Percentiles rank a stretch among this genome's conserved stretches.
Evolutionary conservation across 768 basidiomycete species (phyloP).

Genomic region (Termitomyces sp.): DNA sequence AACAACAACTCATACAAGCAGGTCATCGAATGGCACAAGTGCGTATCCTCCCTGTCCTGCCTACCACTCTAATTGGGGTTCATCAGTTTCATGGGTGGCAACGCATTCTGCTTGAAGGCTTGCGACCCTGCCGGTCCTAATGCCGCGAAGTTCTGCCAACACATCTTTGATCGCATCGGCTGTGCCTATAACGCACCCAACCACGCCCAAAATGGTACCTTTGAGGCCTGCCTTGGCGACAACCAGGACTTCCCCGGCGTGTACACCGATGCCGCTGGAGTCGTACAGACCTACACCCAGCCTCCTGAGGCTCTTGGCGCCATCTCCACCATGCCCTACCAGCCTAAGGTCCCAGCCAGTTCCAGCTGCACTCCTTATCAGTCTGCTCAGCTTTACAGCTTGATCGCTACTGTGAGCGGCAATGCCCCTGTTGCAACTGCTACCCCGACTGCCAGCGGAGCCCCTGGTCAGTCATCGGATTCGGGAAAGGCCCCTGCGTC

Average conservation of each 20-base stretch:
- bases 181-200: slow-evolving; percentile 70
- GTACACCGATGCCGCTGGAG: slow-evolving; percentile 30
- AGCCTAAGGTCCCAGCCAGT: slow-evolving; percentile 28
- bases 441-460: neutral
- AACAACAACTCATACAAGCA: slow-evolving; percentile 43
- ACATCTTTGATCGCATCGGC: slow-evolving; percentile 73
- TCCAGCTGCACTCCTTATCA: slow-evolving; percentile 29
- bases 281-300: slow-evolving; percentile 32
- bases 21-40: slow-evolving; percentile 66
- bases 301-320: slow-evolving; percentile 31
- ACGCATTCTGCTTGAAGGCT: slow-evolving; percentile 62
- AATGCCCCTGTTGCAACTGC: neutral
- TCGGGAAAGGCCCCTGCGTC: neutral
- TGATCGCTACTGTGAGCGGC: slow-evolving; percentile 14
- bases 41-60: slow-evolving; percentile 10
- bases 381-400: slow-evolving; percentile 24
- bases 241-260: slow-evolving; percentile 55
- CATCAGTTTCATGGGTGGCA: slow-evolving; percentile 63
- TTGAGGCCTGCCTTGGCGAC: slow-evolving; percentile 64
- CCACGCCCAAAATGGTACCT: slow-evolving; percentile 48
- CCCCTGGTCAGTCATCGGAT: neutral
- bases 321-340: slow-evolving; percentile 33
- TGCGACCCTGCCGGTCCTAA: slow-evolving; percentile 57
- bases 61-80: neutral
- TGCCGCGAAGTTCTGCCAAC: slow-evolving; percentile 53